Percentiles rank a stretch among this genome's conserved stretches.
phyloP scores from a whole-genome alignment of 2,329 filamentous ascomycete species.

The Diaporthe sp. region DNA sequence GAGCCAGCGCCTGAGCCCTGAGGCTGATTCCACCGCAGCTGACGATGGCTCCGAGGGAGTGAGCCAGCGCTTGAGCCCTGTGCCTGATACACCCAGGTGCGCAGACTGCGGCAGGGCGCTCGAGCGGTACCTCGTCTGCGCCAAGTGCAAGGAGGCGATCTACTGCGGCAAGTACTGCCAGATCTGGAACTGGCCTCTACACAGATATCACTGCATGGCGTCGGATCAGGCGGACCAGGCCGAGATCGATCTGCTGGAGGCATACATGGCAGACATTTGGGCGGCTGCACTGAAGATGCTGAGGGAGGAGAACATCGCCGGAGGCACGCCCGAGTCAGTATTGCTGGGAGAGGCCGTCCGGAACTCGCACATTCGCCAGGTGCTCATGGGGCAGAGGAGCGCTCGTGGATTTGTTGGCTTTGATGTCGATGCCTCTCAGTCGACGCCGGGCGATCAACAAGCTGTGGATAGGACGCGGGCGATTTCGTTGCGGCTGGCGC shows the following conservation, averaged over 20 bases:
- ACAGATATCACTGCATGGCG: neutral
- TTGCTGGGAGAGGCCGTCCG: neutral
- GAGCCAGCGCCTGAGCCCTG: no score
- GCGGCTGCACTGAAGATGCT: conserved; percentile 17
- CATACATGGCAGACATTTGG: conserved; percentile 15
- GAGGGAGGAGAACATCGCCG: neutral
- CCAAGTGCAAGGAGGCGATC: conserved; percentile 5
- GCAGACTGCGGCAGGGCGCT: conserved; percentile 18
- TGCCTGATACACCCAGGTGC: neutral
- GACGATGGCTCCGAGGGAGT: neutral
- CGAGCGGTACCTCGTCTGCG: conserved; percentile 22
- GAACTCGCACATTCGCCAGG: neutral
- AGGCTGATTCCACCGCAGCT: no score
- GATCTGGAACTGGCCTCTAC: conserved; percentile 32
- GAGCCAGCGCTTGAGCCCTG: neutral
- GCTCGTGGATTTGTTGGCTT: neutral
- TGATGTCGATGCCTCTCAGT: neutral
- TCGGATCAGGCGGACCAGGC: neutral
- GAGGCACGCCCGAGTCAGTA: neutral
- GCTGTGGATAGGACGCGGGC: neutral
- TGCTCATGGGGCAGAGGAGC: neutral
- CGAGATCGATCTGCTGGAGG: neutral
- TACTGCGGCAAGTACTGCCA: conserved; percentile 40
- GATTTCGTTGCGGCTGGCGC: neutral
- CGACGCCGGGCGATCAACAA: neutral